These are phyloP conservation scores for Phytopythium chamaehyphon DNA, from an alignment of 352 stramenopile species.

Conservation along the genomic window DNA sequence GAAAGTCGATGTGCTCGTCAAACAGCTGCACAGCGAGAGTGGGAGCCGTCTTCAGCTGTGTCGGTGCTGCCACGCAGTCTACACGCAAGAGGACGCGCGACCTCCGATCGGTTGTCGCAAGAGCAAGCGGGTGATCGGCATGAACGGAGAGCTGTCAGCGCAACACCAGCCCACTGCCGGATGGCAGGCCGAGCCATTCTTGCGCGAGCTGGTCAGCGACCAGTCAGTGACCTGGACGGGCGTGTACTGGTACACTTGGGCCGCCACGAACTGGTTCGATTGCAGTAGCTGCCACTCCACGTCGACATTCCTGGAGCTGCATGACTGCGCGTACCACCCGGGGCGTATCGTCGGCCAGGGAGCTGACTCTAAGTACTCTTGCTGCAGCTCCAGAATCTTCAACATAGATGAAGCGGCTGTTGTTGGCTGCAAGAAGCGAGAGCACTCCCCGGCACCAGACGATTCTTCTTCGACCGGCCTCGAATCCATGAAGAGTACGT, in stretches of 20 bases:
- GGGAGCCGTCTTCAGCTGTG: conserved; percentile 30
- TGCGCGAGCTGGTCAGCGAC: conserved; percentile 32
- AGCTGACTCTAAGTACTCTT: conserved; percentile 41
- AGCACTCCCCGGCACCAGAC: conserved; percentile 25
- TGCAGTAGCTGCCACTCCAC: conserved; percentile 42
- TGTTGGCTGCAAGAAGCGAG: conserved; percentile 35
- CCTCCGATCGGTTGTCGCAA: conserved; percentile 25
- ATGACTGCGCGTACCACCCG: conserved; percentile 44
- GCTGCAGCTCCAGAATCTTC: conserved; percentile 44
- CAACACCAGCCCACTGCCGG: conserved; percentile 30
- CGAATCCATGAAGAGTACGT: conserved; percentile 11
- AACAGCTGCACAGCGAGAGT: conserved; percentile 19
- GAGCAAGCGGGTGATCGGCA: conserved; percentile 31
- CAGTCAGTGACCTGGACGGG: conserved; percentile 51
- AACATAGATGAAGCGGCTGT: conserved; percentile 36
- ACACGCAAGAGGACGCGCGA: not conserved
- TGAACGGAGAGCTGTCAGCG: conserved; percentile 47
- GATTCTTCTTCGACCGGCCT: conserved; percentile 2
- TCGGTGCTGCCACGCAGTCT: conserved; percentile 26
- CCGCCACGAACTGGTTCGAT: conserved; percentile 44
- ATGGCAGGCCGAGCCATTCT: conserved; percentile 46
- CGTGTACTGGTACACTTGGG: conserved; percentile 85
- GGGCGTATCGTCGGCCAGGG: conserved; percentile 33
- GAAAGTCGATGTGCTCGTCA: conserved; percentile 66
- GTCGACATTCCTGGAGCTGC: conserved; percentile 38